Evolutionary conservation across 2,329 filamentous ascomycete genomes (phyloP), one percentile per base, ranked within the genome.

Genomic region (Calonectria montana): DNA sequence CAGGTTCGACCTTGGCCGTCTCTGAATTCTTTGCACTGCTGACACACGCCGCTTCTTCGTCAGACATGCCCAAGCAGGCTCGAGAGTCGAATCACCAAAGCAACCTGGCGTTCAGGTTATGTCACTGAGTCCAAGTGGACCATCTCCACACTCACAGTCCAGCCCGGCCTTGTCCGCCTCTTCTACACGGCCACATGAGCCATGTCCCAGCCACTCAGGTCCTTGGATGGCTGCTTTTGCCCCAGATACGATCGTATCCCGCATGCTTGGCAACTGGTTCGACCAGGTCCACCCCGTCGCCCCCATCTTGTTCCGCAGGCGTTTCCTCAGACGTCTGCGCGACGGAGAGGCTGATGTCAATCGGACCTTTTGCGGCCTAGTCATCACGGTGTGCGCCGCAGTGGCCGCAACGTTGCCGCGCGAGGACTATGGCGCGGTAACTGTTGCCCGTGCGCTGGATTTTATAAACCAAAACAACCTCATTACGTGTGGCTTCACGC

Each of bases 351-450:
- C 80, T 1, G 73, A 78, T 21, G 50, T 48, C 1, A 73, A 84
- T 57, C 67, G 74, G 15, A 75, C 75, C 4, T 84, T 84, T 41
- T 81, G 78, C 50, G 82, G 75, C 1, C 75, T 84, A 2, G 80
- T 84, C 18, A 71, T 83, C 18, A 82, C 78, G 45, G 73, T 84
- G n/a, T 83, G 80, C 57, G 80, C 82, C 4, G 82, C 81, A 0
- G 83, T 82, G 1, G 75, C 80, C 9, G 79, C 81, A 0, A 83
- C 81, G 3, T 72, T 83, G 53, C 80, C 78, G 0, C 74, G 80
- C 8, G 68, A 73, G 13, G 75, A 80, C 37, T 81, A 81, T 67
- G 70, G 74, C 0, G 61, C 67, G 31, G 68, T 83, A 16, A 83
- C 81, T 0, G 76, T 81, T 13, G 70, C 78, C 13, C 70, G 74